phyloP scores from a whole-genome alignment of 495 filamentous ascomycete species.

The Penicillium manginii region DNA sequence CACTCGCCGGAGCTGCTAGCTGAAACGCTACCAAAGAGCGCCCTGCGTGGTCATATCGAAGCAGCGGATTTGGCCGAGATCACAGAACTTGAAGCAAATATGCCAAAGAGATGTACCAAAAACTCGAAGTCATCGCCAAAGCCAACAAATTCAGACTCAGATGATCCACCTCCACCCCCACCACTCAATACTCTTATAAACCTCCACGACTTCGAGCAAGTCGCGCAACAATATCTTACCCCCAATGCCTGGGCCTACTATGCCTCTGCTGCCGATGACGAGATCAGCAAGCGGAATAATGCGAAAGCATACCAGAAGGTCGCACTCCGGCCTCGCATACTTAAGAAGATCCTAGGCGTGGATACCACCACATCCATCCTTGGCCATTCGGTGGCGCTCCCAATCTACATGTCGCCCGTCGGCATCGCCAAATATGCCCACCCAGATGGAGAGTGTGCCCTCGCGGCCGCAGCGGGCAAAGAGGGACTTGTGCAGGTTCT shows the following conservation, averaged over 20 bases:
- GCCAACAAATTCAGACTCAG: background rate
- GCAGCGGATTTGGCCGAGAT: conserved; percentile 6
- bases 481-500: conserved; percentile 51
- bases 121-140: background rate
- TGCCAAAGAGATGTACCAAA: background rate
- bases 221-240: conserved; percentile 55
- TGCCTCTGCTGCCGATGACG: conserved; percentile 81
- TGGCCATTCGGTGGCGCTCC: conserved; percentile 67
- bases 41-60: conserved; percentile 29
- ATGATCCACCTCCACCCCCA: conserved; percentile 49
- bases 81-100: background rate
- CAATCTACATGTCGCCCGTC: conserved; percentile 79
- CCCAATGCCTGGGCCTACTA: conserved; percentile 86
- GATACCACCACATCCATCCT: conserved; percentile 77
- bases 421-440: conserved; percentile 82
- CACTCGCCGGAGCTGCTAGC: conserved; percentile 65
- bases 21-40: conserved; percentile 26
- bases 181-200: conserved; percentile 64
- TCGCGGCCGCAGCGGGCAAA: conserved; percentile 71
- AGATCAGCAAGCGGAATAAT: conserved; percentile 84
- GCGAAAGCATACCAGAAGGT: conserved; percentile 78
- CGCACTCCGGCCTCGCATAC: conserved; percentile 76
- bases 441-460: conserved; percentile 74
- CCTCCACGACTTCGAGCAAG: conserved; percentile 65
- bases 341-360: conserved; percentile 71